Evolutionary conservation across 2,329 filamentous ascomycete species (phyloP).

Genomic region (Botrytis fabae): DNA sequence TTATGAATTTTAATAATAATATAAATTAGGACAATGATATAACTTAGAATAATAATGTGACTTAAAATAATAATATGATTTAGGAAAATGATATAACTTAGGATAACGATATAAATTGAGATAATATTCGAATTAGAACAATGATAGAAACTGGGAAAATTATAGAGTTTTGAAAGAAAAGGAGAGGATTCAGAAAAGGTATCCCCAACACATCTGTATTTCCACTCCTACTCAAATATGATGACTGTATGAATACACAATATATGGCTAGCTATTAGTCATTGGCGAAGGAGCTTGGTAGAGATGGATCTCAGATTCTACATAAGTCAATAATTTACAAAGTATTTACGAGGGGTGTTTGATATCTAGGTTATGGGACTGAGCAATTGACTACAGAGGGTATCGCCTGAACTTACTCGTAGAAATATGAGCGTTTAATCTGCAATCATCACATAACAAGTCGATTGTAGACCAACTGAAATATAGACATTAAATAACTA

Average conservation of each 20-base stretch:
- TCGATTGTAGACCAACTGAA: background rate
- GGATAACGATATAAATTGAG: too few species aligned
- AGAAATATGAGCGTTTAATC: background rate
- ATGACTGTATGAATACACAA: background rate
- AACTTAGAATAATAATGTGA: too few species aligned
- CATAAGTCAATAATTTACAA: background rate
- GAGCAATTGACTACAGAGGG: too few species aligned
- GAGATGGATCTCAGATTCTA: background rate
- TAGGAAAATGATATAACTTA: too few species aligned
- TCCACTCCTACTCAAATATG: background rate
- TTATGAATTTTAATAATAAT: background rate
- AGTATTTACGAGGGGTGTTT: too few species aligned
- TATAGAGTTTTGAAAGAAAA: background rate
- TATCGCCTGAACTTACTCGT: too few species aligned
- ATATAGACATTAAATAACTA: background rate
- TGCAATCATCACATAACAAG: background rate
- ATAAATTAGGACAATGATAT: too few species aligned
- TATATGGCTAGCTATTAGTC: background rate
- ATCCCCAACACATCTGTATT: background rate
- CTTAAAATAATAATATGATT: too few species aligned
- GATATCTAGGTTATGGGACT: background rate
- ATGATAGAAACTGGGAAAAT: too few species aligned
- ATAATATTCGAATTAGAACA: background rate
- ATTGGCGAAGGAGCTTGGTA: too few species aligned
- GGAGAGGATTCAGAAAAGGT: background rate